phyloP scores from a whole-genome alignment of 139 green algal genomes.

The Ostreobium quekettii region DNA sequence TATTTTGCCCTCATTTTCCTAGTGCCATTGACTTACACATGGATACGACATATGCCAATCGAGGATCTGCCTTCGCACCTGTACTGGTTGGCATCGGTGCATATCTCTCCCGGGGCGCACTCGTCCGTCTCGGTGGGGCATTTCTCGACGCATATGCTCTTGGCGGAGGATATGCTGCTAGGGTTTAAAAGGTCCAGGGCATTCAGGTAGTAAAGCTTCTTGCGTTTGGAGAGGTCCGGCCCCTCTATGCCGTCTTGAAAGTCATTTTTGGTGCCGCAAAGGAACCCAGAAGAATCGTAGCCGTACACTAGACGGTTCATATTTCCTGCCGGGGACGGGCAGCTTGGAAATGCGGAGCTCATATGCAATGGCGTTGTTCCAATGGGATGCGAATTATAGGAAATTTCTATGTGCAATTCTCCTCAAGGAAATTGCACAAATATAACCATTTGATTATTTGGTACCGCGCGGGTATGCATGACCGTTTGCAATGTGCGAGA shows the following conservation, averaged over 20 bases:
- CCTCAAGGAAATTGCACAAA: too few relatives aligned
- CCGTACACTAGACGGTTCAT: slow-evolving; percentile 52
- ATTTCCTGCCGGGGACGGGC: slow-evolving; percentile 21
- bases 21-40: too few relatives aligned
- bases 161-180: slow-evolving; percentile 39
- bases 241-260: slow-evolving; percentile 27
- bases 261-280: slow-evolving; percentile 45
- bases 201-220: slow-evolving; percentile 67
- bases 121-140: slow-evolving; percentile 32
- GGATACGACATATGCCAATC: too few relatives aligned
- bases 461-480: too few relatives aligned
- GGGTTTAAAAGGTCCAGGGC: slow-evolving; percentile 45
- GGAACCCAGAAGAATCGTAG: slow-evolving; percentile 56
- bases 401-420: too few relatives aligned
- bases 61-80: slow-evolving; percentile 17
- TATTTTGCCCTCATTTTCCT: too few relatives aligned
- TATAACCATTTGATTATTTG: too few relatives aligned
- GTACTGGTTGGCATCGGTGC: slow-evolving; percentile 28
- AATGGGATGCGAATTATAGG: too few relatives aligned
- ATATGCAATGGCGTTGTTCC: neutral
- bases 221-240: slow-evolving; percentile 36
- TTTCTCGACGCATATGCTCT: slow-evolving; percentile 40
- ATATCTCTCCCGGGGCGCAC: slow-evolving; percentile 32
- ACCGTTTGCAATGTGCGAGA: too few relatives aligned
- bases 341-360: neutral